Evolutionary conservation across 139 green algal genomes (phyloP), one percentile per base, ranked within the genome.

Genomic region (Micractinium conductrix): DNA sequence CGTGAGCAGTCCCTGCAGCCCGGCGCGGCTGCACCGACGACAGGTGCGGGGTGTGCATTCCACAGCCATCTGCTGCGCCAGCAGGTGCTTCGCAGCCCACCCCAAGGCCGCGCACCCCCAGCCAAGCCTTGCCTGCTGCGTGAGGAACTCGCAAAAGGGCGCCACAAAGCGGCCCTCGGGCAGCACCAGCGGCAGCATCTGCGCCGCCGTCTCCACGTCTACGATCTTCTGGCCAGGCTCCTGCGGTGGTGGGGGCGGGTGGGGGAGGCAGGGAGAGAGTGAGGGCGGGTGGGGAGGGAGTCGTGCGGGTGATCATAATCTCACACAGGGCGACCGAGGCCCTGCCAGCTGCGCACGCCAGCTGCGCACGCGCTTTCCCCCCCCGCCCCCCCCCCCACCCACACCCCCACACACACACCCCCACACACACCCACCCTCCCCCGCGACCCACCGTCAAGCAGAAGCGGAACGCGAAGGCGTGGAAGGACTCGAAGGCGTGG

Each of bases 381-480:
- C 4, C 26, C 14, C 3, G 14, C 60, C 9, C 26, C 60, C 10
- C 10, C 5, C 10, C 53, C 53, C 53, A 62, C 53, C 53, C 10
- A 21, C 53, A 5, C 53, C 24, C 8, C 8, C 8, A 62, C 53
- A 14, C 53, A 62, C 53, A 14, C 53, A 62, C 8, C 53, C 53
- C 5, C 53, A 16, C 48, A 58, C 48, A 10, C 12, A 10, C 10
- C 48, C 48, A 58, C 12, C 48, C 48, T 24, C 48, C 48, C 8
- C 10, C 53, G 2, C 53, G 24, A 9, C 84, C 48, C 24, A 90
- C 84, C 48, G 84, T 95, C 22, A 95, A 81, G 78, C 87, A 94
- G 84, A 91, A 95, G 26, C 79, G 68, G 82, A 95, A 95, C n/a
- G 91, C 91, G 86, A 91, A 95, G 1, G 33, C 37, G 72, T 85